Evolutionary conservation across 352 stramenopile genomes (phyloP).

Genomic region (Phytopythium aichiense): DNA sequence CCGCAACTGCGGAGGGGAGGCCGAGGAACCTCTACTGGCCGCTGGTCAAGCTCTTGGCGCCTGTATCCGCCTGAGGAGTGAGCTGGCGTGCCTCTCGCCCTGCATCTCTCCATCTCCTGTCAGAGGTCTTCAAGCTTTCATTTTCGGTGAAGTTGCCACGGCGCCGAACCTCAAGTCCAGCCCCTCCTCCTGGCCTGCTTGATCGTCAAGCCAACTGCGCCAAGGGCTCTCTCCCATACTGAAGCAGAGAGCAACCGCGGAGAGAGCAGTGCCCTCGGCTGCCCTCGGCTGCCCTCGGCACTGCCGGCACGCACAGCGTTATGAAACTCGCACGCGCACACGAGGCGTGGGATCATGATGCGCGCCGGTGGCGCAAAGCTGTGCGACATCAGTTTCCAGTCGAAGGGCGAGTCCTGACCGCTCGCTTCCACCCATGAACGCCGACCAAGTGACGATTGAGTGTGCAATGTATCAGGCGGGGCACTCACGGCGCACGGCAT

Average conservation of each 20-base stretch:
- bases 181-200: neutral
- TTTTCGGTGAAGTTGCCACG: slow-evolving; percentile 6
- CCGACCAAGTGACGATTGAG: neutral
- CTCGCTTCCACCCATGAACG: neutral
- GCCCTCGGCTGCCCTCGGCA: too few relatives aligned
- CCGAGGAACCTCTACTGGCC: neutral
- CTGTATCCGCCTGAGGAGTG: neutral
- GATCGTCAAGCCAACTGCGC: neutral
- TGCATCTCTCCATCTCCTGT: neutral
- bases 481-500: neutral
- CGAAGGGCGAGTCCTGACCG: too few relatives aligned
- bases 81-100: slow-evolving; percentile 2
- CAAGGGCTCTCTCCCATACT: neutral
- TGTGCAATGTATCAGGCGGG: neutral
- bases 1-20: neutral
- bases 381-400: slow-evolving; percentile 1
- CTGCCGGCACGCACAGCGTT: neutral
- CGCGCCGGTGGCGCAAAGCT: neutral
- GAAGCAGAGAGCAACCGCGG: neutral
- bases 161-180: neutral
- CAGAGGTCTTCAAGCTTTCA: slow-evolving; percentile 5
- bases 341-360: neutral
- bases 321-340: neutral
- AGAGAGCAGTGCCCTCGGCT: too few relatives aligned
- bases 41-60: neutral